A percentile compares a stretch with the other conserved stretches of the same genome.
phyloP scores from a whole-genome alignment of 371 early-diverging fungal genomes.

The Haplosporangium sp. region DNA sequence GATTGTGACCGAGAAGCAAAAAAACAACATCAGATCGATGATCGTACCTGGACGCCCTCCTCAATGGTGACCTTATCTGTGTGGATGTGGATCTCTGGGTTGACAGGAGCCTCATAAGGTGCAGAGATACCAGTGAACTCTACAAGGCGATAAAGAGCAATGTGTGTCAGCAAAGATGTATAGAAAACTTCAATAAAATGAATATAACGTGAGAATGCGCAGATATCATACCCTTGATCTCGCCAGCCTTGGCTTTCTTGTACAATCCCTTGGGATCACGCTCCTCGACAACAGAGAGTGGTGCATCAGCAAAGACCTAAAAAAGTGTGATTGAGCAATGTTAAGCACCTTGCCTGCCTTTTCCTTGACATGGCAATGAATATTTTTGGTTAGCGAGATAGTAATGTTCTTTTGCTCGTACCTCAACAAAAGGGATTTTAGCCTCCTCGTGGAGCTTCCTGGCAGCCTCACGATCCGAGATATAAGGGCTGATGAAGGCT shows the following conservation, averaged over 20 bases:
- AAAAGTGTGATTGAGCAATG: too few species aligned
- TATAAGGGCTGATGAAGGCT: constrained; percentile 92
- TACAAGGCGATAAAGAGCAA: constrained; percentile 7
- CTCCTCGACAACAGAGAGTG: constrained; percentile 87
- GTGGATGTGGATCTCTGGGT: constrained; percentile 87
- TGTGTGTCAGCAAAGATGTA: constrained; percentile 1
- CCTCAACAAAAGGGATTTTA: constrained; percentile 85
- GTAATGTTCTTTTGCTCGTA: constrained; percentile 3
- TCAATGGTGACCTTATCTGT: constrained; percentile 81
- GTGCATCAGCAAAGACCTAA: constrained; percentile 86
- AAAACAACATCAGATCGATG: constrained; percentile 3
- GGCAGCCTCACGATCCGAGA: constrained; percentile 84
- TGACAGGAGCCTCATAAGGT: constrained; percentile 89
- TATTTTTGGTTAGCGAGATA: background rate
- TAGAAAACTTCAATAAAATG: background rate
- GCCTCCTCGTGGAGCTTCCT: constrained; percentile 80
- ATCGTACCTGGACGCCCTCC: constrained; percentile 66
- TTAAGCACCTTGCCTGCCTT: too few species aligned
- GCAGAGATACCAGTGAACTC: constrained; percentile 95
- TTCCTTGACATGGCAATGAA: too few species aligned
- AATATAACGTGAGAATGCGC: background rate
- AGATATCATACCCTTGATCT: constrained; percentile 74
- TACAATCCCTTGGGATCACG: constrained; percentile 97
- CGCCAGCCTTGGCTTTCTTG: constrained; percentile 93
- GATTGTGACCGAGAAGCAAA: background rate